Base-by-base conservation (phyloP, 2,329 filamentous ascomycete genomes). In the Aspergillus sclerotialis region DNA sequence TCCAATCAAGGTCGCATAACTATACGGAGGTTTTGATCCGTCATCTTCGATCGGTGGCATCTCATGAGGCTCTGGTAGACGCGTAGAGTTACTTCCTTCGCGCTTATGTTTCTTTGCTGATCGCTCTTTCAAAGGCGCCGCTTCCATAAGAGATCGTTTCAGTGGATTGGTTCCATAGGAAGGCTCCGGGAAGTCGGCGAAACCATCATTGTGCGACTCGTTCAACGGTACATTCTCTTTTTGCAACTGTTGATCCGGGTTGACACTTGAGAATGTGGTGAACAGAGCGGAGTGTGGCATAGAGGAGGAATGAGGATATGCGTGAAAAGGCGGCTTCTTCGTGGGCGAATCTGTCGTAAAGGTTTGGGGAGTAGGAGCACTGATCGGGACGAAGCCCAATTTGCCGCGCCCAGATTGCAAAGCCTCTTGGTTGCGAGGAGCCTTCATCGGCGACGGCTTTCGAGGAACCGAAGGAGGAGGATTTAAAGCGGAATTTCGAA, bases 1-100 rank as follows among this genome's bases (percentile, higher is more conserved):
- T 56, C 86, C 92, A 45, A 96, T 96, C 48, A 98, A 74, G 49
- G 84, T 84, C 13, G 92, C 90, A 58, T 98, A 98, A 65, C 89
- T 96, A 63, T 90, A 87, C 4, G 80, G 76, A 5, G 92, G 92
- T 60, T 98, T 96, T 36, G 72, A 71, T 50, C 89, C 90, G 56
- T 95, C 87, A 55, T 96, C 92, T 38, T 82, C 69, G 19, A 95
- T 78, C 4, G 70, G 61, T 4, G 88, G 84, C 67, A 94, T 92
- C n/a, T 87, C 82, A 43, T 83, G 76, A 31, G 81, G 80, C 30
- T 81, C 71, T 4, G 87, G 84, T 4, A 89, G 64, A 15, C 72
- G 61, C 38, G 70, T 63, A 19, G 60, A 40, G 4, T 36, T 52
- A 40, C 48, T 61, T 42, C 78, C 74, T 33, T 82, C 78, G 25